These are phyloP conservation scores for Dentipellis fragilis DNA, from an alignment of 768 basidiomycete genomes.

Conservation along the genomic window DNA sequence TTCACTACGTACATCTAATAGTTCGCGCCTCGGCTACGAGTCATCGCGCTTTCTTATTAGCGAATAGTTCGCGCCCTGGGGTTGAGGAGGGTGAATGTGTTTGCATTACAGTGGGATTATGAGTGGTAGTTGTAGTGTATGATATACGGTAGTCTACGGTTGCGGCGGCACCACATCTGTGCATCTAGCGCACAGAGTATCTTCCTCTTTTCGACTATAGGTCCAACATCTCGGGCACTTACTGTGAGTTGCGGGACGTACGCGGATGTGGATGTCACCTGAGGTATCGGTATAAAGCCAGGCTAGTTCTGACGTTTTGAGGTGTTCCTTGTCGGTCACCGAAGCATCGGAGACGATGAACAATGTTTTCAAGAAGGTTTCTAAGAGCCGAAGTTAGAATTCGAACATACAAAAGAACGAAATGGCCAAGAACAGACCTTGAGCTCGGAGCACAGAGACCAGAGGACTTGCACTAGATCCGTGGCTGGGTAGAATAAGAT, in stretches of 20 bases:
- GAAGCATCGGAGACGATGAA: constrained; percentile 74
- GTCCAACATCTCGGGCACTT: constrained; percentile 96
- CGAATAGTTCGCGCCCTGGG: background rate
- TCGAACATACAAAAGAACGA: too few species aligned
- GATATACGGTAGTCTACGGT: constrained; percentile 5
- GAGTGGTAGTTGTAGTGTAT: background rate
- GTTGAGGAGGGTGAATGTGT: background rate
- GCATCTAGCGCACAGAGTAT: constrained; percentile 63
- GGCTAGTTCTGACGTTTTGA: constrained; percentile 26
- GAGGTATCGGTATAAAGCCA: constrained; percentile 44
- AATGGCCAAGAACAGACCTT: constrained; percentile 16
- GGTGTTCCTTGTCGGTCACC: constrained; percentile 36
- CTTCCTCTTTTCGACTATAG: constrained; percentile 41
- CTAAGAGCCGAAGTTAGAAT: constrained; percentile 25
- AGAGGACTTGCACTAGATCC: constrained; percentile 16
- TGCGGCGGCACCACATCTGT: constrained; percentile 15
- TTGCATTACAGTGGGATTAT: background rate
- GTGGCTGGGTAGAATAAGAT: constrained; percentile 42
- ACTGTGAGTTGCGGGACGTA: constrained; percentile 46
- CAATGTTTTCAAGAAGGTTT: constrained; percentile 53
- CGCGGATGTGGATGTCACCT: constrained; percentile 35
- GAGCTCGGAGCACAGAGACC: constrained; percentile 36
- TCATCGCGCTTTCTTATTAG: background rate
- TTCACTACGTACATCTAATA: too few species aligned
- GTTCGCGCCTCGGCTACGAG: background rate